phyloP scores from a whole-genome alignment of 768 basidiomycete species.

The Cyclocybe cylindracea region DNA sequence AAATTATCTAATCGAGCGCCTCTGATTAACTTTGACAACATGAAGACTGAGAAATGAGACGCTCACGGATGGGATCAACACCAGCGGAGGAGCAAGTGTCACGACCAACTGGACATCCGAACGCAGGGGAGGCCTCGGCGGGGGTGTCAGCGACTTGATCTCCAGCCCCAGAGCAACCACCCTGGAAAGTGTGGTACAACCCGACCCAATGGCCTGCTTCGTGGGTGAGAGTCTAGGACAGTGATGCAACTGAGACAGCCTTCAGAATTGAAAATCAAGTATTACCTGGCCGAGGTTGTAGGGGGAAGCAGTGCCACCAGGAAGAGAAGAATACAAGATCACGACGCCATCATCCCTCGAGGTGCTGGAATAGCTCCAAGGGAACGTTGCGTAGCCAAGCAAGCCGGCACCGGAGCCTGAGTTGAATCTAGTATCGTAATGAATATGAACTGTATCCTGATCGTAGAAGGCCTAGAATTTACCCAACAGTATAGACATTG shows the following conservation, averaged over 20 bases:
- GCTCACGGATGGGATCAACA: constrained; percentile 44
- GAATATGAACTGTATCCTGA: no score
- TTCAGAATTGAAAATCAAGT: no score
- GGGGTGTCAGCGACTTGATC: constrained; percentile 50
- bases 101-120: constrained; percentile 39
- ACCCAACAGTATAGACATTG: constrained; percentile 53
- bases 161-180: constrained; percentile 41
- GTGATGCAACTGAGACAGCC: not conserved
- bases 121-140: constrained; percentile 43
- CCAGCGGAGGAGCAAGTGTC: constrained; percentile 39
- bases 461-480: constrained; percentile 4
- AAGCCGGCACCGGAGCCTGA: constrained; percentile 41
- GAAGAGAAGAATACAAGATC: constrained; percentile 41
- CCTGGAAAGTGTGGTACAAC: constrained; percentile 61
- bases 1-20: constrained; percentile 37
- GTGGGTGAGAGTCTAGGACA: constrained; percentile 45
- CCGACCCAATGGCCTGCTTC: constrained; percentile 67
- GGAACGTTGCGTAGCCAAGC: constrained; percentile 58
- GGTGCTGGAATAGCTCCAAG: constrained; percentile 36
- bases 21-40: not conserved
- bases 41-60: not conserved
- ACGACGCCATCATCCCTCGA: constrained; percentile 51
- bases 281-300: constrained; percentile 45
- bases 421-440: constrained; percentile 39
- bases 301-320: constrained; percentile 40